phyloP scores from a whole-genome alignment of 2,329 filamentous ascomycete species.

The Passalora sequoiae region DNA sequence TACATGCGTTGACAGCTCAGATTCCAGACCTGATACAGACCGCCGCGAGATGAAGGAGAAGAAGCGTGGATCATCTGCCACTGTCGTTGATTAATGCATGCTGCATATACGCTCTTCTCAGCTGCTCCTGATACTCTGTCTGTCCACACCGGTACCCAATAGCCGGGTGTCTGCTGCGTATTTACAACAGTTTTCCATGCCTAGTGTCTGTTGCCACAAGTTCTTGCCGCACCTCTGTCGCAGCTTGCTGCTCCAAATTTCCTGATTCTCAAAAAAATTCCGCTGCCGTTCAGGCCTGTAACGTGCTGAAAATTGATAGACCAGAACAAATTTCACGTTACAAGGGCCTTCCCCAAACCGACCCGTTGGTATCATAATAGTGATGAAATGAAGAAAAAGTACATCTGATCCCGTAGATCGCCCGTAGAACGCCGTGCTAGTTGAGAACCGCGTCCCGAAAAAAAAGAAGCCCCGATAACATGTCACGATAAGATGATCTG shows the following conservation, averaged over 20 bases:
- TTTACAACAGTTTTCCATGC: neutral
- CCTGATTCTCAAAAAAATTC: no score
- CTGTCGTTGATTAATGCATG: neutral
- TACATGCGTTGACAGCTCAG: conserved; percentile 8
- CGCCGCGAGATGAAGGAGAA: no score
- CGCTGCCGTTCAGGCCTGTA: no score
- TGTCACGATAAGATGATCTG: no score
- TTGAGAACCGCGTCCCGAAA: no score
- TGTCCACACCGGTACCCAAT: neutral
- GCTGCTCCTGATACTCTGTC: neutral
- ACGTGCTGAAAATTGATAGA: conserved; percentile 2
- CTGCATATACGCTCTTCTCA: neutral
- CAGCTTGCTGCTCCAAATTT: no score
- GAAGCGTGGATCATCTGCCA: no score
- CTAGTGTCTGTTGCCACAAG: no score
- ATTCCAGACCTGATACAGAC: no score
- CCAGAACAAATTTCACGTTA: neutral
- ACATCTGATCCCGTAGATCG: no score
- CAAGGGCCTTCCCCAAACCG: neutral
- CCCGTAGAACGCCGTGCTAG: neutral
- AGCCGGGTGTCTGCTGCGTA: neutral
- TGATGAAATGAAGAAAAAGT: no score
- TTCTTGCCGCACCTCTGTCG: no score
- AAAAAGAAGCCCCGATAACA: neutral
- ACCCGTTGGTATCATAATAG: conserved; percentile 9